Evolutionary conservation across 176 grass and related monocot species (phyloP).

Genomic region (Oryza brachyantha): DNA sequence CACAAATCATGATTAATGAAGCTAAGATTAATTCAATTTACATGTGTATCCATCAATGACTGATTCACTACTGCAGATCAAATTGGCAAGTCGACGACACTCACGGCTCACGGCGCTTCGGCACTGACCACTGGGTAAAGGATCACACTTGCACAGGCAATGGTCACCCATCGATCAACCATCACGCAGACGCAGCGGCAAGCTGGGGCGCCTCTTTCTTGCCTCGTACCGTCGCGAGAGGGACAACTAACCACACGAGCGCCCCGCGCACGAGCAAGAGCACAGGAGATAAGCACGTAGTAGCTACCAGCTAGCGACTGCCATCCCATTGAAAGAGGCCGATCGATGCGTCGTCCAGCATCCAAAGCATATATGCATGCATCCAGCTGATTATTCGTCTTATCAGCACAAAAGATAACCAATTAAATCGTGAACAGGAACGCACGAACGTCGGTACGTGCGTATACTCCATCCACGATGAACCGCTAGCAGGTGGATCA

Average conservation of each 20-base stretch:
- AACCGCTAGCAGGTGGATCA: not conserved
- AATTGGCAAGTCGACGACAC: not conserved
- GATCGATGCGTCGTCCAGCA: not conserved
- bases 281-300: not conserved
- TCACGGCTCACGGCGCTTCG: not conserved
- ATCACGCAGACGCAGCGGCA: not conserved
- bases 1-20: not conserved
- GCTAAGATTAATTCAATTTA: not conserved
- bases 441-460: not conserved
- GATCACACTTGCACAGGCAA: not conserved
- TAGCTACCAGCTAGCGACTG: not conserved
- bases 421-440: not conserved
- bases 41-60: not conserved
- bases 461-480: not conserved
- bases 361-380: not conserved
- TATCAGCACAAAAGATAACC: not conserved
- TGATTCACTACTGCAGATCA: not conserved
- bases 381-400: not conserved
- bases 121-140: not conserved
- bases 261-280: not conserved
- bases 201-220: not conserved
- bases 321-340: not conserved
- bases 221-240: conserved; percentile 8
- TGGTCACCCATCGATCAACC: not conserved
- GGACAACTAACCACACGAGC: not conserved